Conservation (phyloP, 257 asterid species). For the Perilla frutescens region DNA sequence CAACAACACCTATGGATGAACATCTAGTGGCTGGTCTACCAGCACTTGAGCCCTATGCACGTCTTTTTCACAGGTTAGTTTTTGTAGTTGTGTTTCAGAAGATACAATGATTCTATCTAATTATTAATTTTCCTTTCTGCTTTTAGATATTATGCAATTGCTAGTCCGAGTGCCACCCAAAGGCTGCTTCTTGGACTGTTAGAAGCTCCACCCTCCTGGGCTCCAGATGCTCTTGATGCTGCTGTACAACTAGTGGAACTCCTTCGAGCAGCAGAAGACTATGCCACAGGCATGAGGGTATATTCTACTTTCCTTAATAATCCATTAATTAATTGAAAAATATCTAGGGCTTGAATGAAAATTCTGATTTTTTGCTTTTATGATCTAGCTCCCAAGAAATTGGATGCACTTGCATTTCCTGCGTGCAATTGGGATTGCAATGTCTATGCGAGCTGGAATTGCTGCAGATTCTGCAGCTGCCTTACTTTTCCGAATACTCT, state of each 20-base stretch:
- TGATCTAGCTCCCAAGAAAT: conserved; percentile 89
- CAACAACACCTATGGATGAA: conserved; percentile 98
- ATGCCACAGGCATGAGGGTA: conserved; percentile 95
- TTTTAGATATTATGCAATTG: conserved; percentile 89
- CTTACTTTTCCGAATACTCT: conserved; percentile 91
- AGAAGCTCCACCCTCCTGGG: conserved; percentile 99
- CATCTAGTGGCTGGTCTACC: conserved; percentile 99
- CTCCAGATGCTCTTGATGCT: conserved; percentile 99
- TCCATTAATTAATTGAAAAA: neutral
- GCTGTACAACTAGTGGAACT: conserved; percentile 99
- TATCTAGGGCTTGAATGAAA: conserved; percentile 22
- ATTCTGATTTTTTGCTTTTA: conserved; percentile 38
- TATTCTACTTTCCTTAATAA: conserved; percentile 24
- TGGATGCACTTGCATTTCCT: conserved; percentile 99
- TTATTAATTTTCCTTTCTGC: conserved; percentile 39
- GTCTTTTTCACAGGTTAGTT: conserved; percentile 83
- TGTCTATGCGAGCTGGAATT: conserved; percentile 98
- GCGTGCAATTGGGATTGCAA: conserved; percentile 96
- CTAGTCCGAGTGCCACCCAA: conserved; percentile 99
- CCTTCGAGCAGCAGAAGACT: conserved; percentile 98
- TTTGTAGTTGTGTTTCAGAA: conserved; percentile 28
- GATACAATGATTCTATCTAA: conserved; percentile 16
- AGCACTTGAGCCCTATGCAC: conserved; percentile 99
- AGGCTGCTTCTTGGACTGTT: conserved; percentile 96
- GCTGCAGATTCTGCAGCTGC: conserved; percentile 99